Conservation (phyloP, 192 early-diverging fungal species). For the Mortierella claussenii region DNA sequence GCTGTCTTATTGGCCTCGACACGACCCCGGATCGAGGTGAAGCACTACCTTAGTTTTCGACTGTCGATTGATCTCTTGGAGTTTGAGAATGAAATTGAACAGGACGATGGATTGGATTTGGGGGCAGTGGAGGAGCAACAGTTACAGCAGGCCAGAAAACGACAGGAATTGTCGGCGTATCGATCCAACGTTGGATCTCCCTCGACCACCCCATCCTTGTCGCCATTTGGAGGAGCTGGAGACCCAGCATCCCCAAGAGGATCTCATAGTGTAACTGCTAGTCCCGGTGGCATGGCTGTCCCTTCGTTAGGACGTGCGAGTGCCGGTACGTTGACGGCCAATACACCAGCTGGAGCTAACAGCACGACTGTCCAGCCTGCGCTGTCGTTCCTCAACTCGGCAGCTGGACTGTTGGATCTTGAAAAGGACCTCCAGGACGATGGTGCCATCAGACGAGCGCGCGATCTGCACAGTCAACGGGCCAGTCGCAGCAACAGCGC, state of each 20-base stretch:
- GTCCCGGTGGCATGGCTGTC: no score
- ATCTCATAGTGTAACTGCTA: no score
- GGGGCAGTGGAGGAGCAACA: slow-evolving; percentile 35
- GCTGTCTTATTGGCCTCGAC: neutral
- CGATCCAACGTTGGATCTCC: neutral
- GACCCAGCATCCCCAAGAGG: no score
- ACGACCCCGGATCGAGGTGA: slow-evolving; percentile 36
- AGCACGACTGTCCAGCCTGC: slow-evolving; percentile 5
- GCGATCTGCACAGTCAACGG: neutral
- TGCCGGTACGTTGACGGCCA: neutral
- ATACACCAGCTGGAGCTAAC: neutral
- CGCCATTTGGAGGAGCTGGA: no score
- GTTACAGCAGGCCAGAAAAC: slow-evolving; percentile 17
- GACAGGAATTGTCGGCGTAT: slow-evolving; percentile 23
- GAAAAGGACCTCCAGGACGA: neutral
- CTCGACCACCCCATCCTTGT: no score
- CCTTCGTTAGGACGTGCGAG: no score
- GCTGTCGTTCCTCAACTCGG: slow-evolving; percentile 21
- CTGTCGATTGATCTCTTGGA: slow-evolving; percentile 44
- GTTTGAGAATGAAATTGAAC: slow-evolving; percentile 27
- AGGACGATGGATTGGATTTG: slow-evolving; percentile 19
- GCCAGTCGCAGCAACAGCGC: slow-evolving; percentile 14
- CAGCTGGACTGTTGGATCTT: slow-evolving; percentile 14
- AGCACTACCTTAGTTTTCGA: slow-evolving; percentile 39
- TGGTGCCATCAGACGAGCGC: neutral